Percentiles rank a stretch among this genome's conserved stretches.
These are phyloP conservation scores for Saccharomycopsis microspora DNA, from an alignment of 805 yeast species.

Conservation along the genomic window DNA sequence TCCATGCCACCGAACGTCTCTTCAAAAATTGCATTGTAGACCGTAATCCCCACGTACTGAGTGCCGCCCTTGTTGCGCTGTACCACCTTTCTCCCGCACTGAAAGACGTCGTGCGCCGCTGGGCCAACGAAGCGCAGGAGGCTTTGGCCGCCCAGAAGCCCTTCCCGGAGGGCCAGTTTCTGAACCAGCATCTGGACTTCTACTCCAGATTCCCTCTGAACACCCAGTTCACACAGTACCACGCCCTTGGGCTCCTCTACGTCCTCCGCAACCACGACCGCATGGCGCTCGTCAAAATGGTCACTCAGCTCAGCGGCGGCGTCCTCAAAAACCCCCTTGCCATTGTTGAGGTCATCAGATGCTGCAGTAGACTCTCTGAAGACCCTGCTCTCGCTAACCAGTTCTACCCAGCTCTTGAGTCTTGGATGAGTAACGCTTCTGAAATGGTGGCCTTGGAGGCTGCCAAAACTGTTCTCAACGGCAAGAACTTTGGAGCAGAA, in stretches of 20 bases:
- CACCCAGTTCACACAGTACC: slow-evolving; percentile 83
- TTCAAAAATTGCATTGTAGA: slow-evolving; percentile 91
- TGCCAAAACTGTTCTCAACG: slow-evolving; percentile 56
- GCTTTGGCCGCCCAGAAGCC: slow-evolving; percentile 52
- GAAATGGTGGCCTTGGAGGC: slow-evolving; percentile 92
- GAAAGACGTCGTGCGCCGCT: slow-evolving; percentile 84
- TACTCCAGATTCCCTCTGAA: slow-evolving; percentile 42
- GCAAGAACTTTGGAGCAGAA: slow-evolving; percentile 45
- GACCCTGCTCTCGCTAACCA: slow-evolving; percentile 47
- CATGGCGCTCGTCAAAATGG: slow-evolving; percentile 86
- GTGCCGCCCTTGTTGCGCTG: slow-evolving; percentile 90
- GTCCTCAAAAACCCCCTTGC: slow-evolving; percentile 76
- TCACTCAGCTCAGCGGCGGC: slow-evolving; percentile 56
- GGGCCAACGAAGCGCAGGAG: slow-evolving; percentile 91
- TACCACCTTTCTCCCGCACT: slow-evolving; percentile 86
- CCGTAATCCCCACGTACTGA: slow-evolving; percentile 73
- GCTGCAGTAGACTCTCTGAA: slow-evolving; percentile 58
- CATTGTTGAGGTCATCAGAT: slow-evolving; percentile 73
- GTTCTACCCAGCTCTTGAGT: slow-evolving; percentile 52
- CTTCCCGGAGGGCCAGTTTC: slow-evolving; percentile 24
- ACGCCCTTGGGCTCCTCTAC: slow-evolving; percentile 85
- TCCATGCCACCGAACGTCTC: slow-evolving; percentile 85
- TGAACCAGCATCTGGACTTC: slow-evolving; percentile 17
- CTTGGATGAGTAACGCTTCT: slow-evolving; percentile 67
- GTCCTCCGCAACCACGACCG: slow-evolving; percentile 83